Evolutionary conservation across 1,284 basidiomycete species (phyloP), one percentile per base, ranked within the genome.

Genomic region (Dichomitus squalens): DNA sequence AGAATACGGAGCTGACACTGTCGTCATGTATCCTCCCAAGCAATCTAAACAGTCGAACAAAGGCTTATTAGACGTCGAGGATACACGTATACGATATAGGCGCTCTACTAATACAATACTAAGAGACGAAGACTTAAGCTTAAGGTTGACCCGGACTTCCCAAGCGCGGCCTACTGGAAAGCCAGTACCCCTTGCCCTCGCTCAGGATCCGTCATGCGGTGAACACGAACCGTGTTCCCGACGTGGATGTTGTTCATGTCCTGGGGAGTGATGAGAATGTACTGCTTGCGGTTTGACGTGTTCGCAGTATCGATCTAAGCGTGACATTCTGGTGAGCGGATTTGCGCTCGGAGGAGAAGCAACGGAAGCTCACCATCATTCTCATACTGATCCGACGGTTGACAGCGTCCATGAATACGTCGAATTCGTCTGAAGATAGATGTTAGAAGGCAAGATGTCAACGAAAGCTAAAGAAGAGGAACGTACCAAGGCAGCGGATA

Each of bases 371-470:
- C 56, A 93, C 91, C 84, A 98, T 92, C 88, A 96, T 93, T 73
- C 85, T 90, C 84, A 95, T 94, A 59, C 92, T 91, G 64, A 96
- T 90, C 57, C 87, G 86, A 34, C 96, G 86, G 71, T 98, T 98
- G 56, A 95, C 90, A 23, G 90, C 88, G 70, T 98, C 96, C 89
- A 97, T 94, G 78, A 96, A 98, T 12, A 98, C 95, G 65, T 97
- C 93, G 70, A 95, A 96, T 70, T 93, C 91, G 64, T 93, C 91
- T 88, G 57, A 1, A 47, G 44, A 36, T 6, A 25, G n/a, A 34
- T 4, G 8, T 21, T 6, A 11, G 31, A 31, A 20, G 52, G 11
- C 1, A 18, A 5, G 31, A n/a, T 5, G 29, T 7, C 27, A 4
- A 25, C 9, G 16, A 20, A 0, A 11, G 31, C 1, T 33, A 14